phyloP scores from a whole-genome alignment of 805 yeast genomes.

The Metschnikowia koreensis region DNA sequence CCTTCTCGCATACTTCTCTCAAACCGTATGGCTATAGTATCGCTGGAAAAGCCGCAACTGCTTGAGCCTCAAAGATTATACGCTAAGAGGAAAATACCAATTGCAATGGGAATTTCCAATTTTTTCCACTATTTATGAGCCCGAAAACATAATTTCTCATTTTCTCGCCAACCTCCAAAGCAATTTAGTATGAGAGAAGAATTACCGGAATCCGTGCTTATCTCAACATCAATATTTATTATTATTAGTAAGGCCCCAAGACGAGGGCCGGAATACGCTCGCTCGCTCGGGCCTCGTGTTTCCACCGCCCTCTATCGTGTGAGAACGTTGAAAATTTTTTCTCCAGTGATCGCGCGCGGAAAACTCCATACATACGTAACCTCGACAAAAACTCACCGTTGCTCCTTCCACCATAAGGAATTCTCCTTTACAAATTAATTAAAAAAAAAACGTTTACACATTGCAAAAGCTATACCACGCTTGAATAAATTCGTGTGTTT shows the following conservation, averaged over 20 bases:
- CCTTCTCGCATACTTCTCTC: too few species aligned
- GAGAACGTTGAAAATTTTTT: slow-evolving; percentile 10
- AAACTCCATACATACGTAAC: neutral
- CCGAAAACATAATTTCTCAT: too few species aligned
- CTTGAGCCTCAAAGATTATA: too few species aligned
- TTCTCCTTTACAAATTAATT: neutral
- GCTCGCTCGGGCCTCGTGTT: slow-evolving; percentile 1
- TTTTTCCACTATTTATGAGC: too few species aligned
- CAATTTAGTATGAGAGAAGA: too few species aligned
- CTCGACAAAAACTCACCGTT: slow-evolving; percentile 5
- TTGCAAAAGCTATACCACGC: neutral
- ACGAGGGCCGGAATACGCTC: neutral
- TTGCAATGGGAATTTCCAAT: too few species aligned
- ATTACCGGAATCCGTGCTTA: too few species aligned
- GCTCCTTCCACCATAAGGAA: neutral
- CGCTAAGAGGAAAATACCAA: too few species aligned
- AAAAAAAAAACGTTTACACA: neutral
- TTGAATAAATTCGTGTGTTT: neutral
- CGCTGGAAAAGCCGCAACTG: too few species aligned
- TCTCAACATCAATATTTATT: neutral
- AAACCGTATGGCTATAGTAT: too few species aligned
- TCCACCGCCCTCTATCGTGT: slow-evolving; percentile 4
- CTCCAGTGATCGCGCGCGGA: slow-evolving; percentile 6
- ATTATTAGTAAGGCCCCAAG: neutral
- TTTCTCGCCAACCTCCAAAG: too few species aligned